phyloP scores from a whole-genome alignment of 2,329 filamentous ascomycete genomes.

The Diaporthe vexans region DNA sequence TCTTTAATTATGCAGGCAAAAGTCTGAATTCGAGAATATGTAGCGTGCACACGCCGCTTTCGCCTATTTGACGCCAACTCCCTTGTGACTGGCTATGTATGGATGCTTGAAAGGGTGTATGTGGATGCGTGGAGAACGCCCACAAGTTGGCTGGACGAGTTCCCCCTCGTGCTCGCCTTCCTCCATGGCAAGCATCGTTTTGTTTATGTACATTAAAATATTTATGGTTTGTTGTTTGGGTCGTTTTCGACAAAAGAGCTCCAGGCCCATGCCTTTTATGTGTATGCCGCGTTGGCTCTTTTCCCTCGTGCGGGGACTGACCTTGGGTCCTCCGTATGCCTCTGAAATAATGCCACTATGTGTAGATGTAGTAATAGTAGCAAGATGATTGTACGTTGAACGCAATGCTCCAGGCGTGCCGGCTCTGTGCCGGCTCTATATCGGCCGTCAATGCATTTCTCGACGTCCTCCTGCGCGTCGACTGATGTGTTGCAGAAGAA shows the following conservation, averaged over 20 bases:
- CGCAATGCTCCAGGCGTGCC: slow-evolving; percentile 11
- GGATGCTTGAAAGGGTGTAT: background rate
- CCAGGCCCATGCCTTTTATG: slow-evolving; percentile 28
- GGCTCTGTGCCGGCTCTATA: slow-evolving; percentile 12
- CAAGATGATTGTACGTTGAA: background rate
- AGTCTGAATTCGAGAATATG: slow-evolving; percentile 27
- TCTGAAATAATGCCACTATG: background rate
- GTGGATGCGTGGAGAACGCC: background rate
- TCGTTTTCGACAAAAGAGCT: slow-evolving; percentile 28
- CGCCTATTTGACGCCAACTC: background rate
- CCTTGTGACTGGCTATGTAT: background rate
- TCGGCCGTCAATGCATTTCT: background rate
- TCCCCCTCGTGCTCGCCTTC: background rate
- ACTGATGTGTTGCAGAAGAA: background rate
- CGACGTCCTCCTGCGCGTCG: background rate
- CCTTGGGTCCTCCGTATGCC: background rate
- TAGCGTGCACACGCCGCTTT: slow-evolving; percentile 7
- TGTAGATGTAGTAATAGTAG: background rate
- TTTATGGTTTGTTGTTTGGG: slow-evolving; percentile 1
- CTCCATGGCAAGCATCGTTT: background rate
- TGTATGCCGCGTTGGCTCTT: slow-evolving; percentile 7
- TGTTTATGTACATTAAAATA: slow-evolving; percentile 32
- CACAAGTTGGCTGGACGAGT: background rate
- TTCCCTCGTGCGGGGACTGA: background rate
- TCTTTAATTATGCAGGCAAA: slow-evolving; percentile 13